Conservation (phyloP, 352 stramenopile genomes). For the Pythium insidiosum region DNA sequence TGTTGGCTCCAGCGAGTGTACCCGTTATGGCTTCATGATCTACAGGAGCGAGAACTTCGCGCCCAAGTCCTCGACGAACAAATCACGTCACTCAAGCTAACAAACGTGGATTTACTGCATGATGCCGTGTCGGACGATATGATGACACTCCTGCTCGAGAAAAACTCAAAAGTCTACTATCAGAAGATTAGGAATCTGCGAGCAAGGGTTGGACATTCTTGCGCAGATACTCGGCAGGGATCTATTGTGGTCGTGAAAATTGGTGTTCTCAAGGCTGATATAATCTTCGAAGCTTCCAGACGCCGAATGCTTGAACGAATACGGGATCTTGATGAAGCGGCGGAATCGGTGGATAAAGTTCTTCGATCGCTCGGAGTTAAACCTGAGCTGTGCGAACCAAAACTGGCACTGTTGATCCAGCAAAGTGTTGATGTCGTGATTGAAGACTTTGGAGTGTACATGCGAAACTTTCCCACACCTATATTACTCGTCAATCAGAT, state of each 20-base stretch:
- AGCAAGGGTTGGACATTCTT: no score
- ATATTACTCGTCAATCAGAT: constrained; percentile 30
- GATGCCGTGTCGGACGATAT: constrained; percentile 32
- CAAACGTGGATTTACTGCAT: constrained; percentile 35
- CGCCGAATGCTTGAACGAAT: constrained; percentile 17
- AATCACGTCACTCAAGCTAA: constrained; percentile 36
- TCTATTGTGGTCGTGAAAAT: no score
- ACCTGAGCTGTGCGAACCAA: background rate
- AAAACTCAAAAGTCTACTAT: constrained; percentile 50
- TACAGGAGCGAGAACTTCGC: constrained; percentile 56
- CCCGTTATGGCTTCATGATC: constrained; percentile 63
- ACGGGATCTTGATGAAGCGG: constrained; percentile 39
- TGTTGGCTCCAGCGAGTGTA: constrained; percentile 64
- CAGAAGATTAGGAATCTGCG: constrained; percentile 41
- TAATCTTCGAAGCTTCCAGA: constrained; percentile 34
- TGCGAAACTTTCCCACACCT: constrained; percentile 44
- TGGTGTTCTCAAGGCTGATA: constrained; percentile 21
- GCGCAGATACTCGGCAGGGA: no score
- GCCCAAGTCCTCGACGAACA: constrained; percentile 60
- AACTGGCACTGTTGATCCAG: constrained; percentile 3
- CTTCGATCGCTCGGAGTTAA: constrained; percentile 10
- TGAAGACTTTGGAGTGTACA: constrained; percentile 21
- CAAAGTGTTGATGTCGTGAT: constrained; percentile 17
- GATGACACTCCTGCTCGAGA: constrained; percentile 37
- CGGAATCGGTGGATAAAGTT: constrained; percentile 13